Percentiles rank a stretch among this genome's conserved stretches.
phyloP scores from a whole-genome alignment of 352 stramenopile species.

The Globisporangium heterothallicum region DNA sequence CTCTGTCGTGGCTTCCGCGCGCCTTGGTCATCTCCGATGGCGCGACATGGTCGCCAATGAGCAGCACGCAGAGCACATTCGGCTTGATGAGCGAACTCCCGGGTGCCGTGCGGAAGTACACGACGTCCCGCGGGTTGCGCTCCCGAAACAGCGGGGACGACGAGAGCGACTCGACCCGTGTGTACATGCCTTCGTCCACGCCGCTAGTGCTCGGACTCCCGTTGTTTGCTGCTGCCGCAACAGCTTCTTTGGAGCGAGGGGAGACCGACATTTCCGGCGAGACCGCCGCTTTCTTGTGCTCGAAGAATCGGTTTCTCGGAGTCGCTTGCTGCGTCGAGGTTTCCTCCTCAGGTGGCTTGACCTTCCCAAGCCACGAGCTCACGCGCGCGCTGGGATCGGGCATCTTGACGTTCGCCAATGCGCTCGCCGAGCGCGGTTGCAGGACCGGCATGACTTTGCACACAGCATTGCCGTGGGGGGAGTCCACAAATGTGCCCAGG shows the following conservation, averaged over 20 bases:
- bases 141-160: slow-evolving; percentile 47
- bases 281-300: slow-evolving; percentile 2
- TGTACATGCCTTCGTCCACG: slow-evolving; percentile 34
- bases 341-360: background rate
- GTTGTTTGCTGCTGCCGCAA: background rate
- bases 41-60: slow-evolving; percentile 57
- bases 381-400: background rate
- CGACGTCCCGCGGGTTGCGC: slow-evolving; percentile 52
- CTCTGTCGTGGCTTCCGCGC: slow-evolving; percentile 45
- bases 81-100: slow-evolving; percentile 54
- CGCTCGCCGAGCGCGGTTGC: slow-evolving; percentile 28
- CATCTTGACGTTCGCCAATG: slow-evolving; percentile 5
- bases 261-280: slow-evolving; percentile 6
- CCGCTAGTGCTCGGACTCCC: slow-evolving; percentile 1
- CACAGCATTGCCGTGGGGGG: slow-evolving; percentile 30
- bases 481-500: slow-evolving; percentile 57
- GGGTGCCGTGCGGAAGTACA: slow-evolving; percentile 65
- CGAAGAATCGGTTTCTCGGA: background rate
- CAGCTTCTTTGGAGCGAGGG: background rate
- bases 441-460: slow-evolving; percentile 62
- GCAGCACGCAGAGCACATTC: slow-evolving; percentile 52
- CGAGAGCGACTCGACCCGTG: slow-evolving; percentile 40
- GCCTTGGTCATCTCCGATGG: slow-evolving; percentile 39
- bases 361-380: background rate
- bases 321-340: background rate